A percentile compares a stretch with the other conserved stretches of the same genome.
Evolutionary conservation across 2,329 filamentous ascomycete genomes (phyloP).

Genomic region (Monilinia fructicola): DNA sequence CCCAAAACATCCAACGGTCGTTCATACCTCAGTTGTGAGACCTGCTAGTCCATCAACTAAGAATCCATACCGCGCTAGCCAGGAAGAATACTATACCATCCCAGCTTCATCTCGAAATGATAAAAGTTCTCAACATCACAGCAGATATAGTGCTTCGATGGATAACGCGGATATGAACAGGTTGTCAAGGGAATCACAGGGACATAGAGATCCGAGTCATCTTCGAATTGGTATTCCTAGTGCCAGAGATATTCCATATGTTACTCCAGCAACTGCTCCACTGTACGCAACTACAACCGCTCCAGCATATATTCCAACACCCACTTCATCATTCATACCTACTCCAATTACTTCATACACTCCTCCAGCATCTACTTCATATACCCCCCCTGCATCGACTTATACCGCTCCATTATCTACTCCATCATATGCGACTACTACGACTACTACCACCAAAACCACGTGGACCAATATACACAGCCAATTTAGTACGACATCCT

Average conservation of each 20-base stretch:
- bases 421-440: constrained; percentile 28
- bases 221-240: constrained; percentile 31
- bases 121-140: constrained; percentile 36
- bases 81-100: constrained; percentile 55
- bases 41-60: constrained; percentile 51
- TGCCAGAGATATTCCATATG: constrained; percentile 26
- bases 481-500: constrained; percentile 43
- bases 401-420: neutral
- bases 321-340: neutral
- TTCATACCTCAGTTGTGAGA: constrained; percentile 38
- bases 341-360: neutral
- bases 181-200: constrained; percentile 26
- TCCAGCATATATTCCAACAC: neutral
- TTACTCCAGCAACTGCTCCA: constrained; percentile 5
- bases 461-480: constrained; percentile 30
- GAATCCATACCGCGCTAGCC: constrained; percentile 54
- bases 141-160: constrained; percentile 49
- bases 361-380: neutral
- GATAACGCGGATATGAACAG: constrained; percentile 50
- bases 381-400: neutral
- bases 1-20: constrained; percentile 40
- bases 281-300: neutral
- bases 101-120: constrained; percentile 58
- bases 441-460: constrained; percentile 27
- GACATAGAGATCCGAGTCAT: constrained; percentile 27